phyloP scores from a whole-genome alignment of 106 monocot genomes.

The Alisma plantagoaquatica region DNA sequence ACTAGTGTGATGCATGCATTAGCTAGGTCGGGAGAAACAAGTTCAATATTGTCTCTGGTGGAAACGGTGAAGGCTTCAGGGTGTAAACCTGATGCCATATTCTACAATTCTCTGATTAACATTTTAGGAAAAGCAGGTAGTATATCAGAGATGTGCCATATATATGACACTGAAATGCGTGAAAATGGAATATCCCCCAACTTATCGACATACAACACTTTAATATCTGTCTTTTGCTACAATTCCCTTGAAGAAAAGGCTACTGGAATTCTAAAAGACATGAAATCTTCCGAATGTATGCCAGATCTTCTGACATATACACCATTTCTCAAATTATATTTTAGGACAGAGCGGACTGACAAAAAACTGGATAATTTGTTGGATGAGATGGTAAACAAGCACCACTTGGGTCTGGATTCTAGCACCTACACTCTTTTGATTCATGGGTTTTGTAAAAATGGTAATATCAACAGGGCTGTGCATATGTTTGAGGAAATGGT shows the following conservation, averaged over 20 bases:
- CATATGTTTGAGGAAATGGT: conserved; percentile 72
- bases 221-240: conserved; percentile 53
- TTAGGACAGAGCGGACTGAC: conserved; percentile 27
- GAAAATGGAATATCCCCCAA: conserved; percentile 31
- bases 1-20: conserved; percentile 50
- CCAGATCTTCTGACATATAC: conserved; percentile 56
- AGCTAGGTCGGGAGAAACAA: conserved; percentile 26
- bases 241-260: conserved; percentile 41
- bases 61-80: conserved; percentile 45
- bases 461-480: conserved; percentile 38
- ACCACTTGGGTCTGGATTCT: conserved; percentile 63
- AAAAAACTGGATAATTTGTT: conserved; percentile 26
- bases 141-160: conserved; percentile 29
- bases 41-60: conserved; percentile 29
- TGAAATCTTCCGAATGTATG: conserved; percentile 37
- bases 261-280: conserved; percentile 43
- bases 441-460: conserved; percentile 58
- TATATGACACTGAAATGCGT: conserved; percentile 54
- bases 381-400: conserved; percentile 42
- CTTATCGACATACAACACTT: conserved; percentile 62
- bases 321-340: conserved; percentile 56
- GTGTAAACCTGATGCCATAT: conserved; percentile 54
- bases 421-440: conserved; percentile 60
- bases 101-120: conserved; percentile 70
- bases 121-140: conserved; percentile 45